Evolutionary conservation across 345 rosid species (phyloP), one percentile per base, ranked within the genome.

Genomic region (Ceriops zippeliana): DNA sequence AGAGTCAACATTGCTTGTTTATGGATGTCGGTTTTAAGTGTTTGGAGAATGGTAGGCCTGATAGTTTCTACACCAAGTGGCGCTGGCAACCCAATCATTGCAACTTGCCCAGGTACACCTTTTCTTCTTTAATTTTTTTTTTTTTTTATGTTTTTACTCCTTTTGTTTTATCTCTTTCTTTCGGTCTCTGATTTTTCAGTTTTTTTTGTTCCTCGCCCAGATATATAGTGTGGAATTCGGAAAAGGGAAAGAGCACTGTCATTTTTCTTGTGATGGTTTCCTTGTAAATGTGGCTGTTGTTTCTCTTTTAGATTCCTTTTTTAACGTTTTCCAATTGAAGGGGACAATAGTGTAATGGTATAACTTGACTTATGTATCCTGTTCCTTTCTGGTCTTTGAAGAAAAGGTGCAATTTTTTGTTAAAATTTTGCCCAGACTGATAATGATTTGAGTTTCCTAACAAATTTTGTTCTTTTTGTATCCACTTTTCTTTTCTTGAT

Each of bases 21-120:
- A 28, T 81, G 0, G 93, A 89, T 75, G 26, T 5, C 47, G 90
- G 89, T 52, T 88, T 89, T 72, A 83, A 90, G 67, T 89, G 93
- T 63, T 67, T 75, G 20, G 91, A 89, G 76, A 89, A 83, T 79
- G 89, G 93, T 4, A 78, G 93, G 76, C 90, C 88, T 42, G 93
- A 89, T 75, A 71, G 68, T 77, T 89, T 74, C 78, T 86, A 66
- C 82, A 85, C 89, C 67, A 86, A 89, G 78, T 89, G 91, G 95
- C 86, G 95, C 26, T 89, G 95, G 95, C 95, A 85, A 60, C 91
- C 95, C 57, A 78, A 72, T 26, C 76, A 61, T 21, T 89, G 95
- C 69, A 75, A 80, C 78, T 75, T 89, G 86, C 95, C 95, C 79
- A 82, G 95, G 95, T 85, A 32, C 19, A 61, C 11, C 11, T 24